phyloP scores from a whole-genome alignment of 2,329 filamentous ascomycete species.

The Elsinoe fawcettii region DNA sequence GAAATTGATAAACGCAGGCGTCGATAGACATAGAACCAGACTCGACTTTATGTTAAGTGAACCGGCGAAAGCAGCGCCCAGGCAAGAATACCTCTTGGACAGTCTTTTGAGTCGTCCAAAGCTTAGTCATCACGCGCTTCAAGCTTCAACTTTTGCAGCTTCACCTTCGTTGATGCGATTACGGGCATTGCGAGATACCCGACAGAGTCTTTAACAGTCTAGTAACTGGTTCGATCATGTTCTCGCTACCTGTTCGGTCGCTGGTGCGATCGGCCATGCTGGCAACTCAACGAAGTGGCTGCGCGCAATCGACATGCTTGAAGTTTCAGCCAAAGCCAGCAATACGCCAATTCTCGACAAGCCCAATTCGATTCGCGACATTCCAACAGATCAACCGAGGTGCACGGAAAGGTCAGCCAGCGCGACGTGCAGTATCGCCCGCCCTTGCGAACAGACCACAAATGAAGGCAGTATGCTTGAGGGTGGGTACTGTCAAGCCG shows the following conservation, averaged over 20 bases:
- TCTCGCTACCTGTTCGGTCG: background rate
- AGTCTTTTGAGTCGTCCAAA: too few relatives aligned
- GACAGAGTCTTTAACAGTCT: too few relatives aligned
- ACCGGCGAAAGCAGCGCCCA: too few relatives aligned
- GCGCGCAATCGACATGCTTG: background rate
- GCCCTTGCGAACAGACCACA: slow-evolving; percentile 69
- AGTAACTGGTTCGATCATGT: too few relatives aligned
- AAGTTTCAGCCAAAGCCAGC: slow-evolving; percentile 18
- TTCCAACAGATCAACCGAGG: slow-evolving; percentile 52
- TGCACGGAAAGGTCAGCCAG: slow-evolving; percentile 69
- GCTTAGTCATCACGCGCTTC: slow-evolving; percentile 9
- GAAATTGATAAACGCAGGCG: too few relatives aligned
- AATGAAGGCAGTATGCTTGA: slow-evolving; percentile 92
- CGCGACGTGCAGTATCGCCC: slow-evolving; percentile 80
- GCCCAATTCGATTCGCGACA: slow-evolving; percentile 35
- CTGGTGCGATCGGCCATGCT: background rate
- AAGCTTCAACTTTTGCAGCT: background rate
- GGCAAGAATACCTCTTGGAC: too few relatives aligned
- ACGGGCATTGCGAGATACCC: too few relatives aligned
- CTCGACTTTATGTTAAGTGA: too few relatives aligned
- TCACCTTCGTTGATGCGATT: background rate
- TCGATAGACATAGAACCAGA: too few relatives aligned
- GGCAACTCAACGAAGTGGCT: background rate
- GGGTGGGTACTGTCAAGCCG: slow-evolving; percentile 85
- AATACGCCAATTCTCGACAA: slow-evolving; percentile 34